Evolutionary conservation across 2,329 filamentous ascomycete genomes (phyloP), one percentile per base, ranked within the genome.

Genomic region (Fusarium nodosum): DNA sequence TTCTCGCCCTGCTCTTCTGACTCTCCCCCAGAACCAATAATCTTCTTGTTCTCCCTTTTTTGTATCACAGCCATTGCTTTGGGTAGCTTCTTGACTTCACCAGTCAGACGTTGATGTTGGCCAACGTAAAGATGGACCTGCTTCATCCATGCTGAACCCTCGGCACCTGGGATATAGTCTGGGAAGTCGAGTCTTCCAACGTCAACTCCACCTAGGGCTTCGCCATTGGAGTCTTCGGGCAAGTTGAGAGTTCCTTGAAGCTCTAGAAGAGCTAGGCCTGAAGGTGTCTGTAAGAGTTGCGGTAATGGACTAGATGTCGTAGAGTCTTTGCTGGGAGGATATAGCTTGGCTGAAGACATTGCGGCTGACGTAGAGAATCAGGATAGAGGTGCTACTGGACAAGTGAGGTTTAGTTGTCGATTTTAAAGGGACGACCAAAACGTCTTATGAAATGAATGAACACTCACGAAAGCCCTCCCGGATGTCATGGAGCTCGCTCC

Each of bases 181-280:
- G 93, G 93, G 74, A 97, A 97, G 33, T 91, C 86, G 31, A 97
- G 85, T 58, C 88, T 89, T 33, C 94, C 94, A 68, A 97, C 84
- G 22, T 79, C 74, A 4, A 77, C 64, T 20, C 77, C 76, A 8
- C 67, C 63, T 36, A 80, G 65, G 7, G 76, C 50, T 24, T 77
- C 67, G 28, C 78, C 69, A 53, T 81, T 72, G 12, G 72, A 67
- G 26, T 79, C 75, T 3, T 81, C 68, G 10, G 93, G 90, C 2
- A 94, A 84, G 79, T 97, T 95, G 81, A 99, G 90, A 16, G 89
- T 93, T 65, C 94, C 96, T 83, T 99, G 96, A 16, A 99, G 88
- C 81, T 98, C 96, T 60, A 99, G 84, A 46, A 99, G 85, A 20
- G 95, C 95, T 41, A 97, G 87, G 52, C 96, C 96, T 0, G 92